Evolutionary conservation across 225 moss, liverwort and hornwort genomes (phyloP), one percentile per base, ranked within the genome.

Genomic region (Asterella californica): DNA sequence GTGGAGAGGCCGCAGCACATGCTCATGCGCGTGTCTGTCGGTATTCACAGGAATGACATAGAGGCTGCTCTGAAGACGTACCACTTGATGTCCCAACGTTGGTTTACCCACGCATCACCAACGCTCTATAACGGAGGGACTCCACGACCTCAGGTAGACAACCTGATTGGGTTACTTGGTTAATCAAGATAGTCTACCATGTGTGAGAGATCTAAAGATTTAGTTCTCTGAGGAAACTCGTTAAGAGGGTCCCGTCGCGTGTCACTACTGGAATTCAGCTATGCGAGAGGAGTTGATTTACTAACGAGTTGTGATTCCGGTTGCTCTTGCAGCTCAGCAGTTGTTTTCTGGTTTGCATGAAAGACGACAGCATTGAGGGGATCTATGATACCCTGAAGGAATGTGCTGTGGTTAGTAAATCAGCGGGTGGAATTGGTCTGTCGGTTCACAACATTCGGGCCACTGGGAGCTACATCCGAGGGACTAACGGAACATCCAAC

Each of bases 1-100:
- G 94, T 93, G 30, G 97, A 99, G 82, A 90, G 97, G 72, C 97
- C 97, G 36, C 94, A 99, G 63, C 97, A 99, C 78, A 91, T 99
- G 95, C 87, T 95, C 27, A 99, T 99, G 97, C 88, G 97, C 18
- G 97, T 94, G 0, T 81, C 97, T 2, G 94, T 99, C 3, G 97
- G 97, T 0, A 99, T 99, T 29, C 97, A 99, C 66, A 92, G 90
- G 64, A 55, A 75, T 1, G 79, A 99, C 10, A 11, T 95, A 0
- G 94, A 93, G 12, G 80, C 85, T 1, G 94, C 83, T 10, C 70
- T 99, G 17, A 92, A 80, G 76, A 99, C 97, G 0, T 99, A 99
- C 49, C 97, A 99, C 72, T 89, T 85, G 49, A 94, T 95, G 94
- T 99, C 97, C 8, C 94, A 99, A 87, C 93, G 94, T 0, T 99